phyloP scores from a whole-genome alignment of 345 rosid species.

The Citrus reticulata region DNA sequence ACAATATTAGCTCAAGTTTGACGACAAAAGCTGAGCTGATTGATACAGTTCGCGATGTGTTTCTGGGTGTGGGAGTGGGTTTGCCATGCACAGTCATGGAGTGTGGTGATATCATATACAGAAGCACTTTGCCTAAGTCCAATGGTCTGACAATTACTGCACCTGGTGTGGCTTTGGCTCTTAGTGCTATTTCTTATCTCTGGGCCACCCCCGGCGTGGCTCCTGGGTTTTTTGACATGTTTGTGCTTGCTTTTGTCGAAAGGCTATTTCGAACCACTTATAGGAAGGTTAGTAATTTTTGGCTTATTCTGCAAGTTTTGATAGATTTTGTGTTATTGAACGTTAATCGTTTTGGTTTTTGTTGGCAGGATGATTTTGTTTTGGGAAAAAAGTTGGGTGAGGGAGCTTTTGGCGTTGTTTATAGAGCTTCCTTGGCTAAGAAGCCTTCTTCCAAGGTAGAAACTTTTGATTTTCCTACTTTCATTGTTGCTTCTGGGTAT shows the following conservation, averaged over 20 bases:
- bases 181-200: slow-evolving; percentile 76
- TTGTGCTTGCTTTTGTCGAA: slow-evolving; percentile 91
- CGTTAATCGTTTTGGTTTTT: slow-evolving; percentile 13
- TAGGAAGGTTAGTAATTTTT: slow-evolving; percentile 48
- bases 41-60: slow-evolving; percentile 61
- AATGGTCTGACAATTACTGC: slow-evolving; percentile 66
- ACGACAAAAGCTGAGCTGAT: slow-evolving; percentile 48
- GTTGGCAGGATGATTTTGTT: slow-evolving; percentile 80
- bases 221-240: slow-evolving; percentile 97
- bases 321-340: neutral
- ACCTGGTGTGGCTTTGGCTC: slow-evolving; percentile 81
- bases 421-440: slow-evolving; percentile 57
- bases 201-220: slow-evolving; percentile 99
- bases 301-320: neutral
- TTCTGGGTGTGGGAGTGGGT: slow-evolving; percentile 96
- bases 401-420: slow-evolving; percentile 94
- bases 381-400: slow-evolving; percentile 96
- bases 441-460: slow-evolving; percentile 70
- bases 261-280: slow-evolving; percentile 72
- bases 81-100: slow-evolving; percentile 97
- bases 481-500: neutral
- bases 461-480: neutral
- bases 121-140: slow-evolving; percentile 91
- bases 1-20: slow-evolving; percentile 25
- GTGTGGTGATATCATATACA: slow-evolving; percentile 91